These are phyloP conservation scores for Colletotrichum sp. DNA, from an alignment of 2,329 filamentous ascomycete genomes.

Conservation along the genomic window DNA sequence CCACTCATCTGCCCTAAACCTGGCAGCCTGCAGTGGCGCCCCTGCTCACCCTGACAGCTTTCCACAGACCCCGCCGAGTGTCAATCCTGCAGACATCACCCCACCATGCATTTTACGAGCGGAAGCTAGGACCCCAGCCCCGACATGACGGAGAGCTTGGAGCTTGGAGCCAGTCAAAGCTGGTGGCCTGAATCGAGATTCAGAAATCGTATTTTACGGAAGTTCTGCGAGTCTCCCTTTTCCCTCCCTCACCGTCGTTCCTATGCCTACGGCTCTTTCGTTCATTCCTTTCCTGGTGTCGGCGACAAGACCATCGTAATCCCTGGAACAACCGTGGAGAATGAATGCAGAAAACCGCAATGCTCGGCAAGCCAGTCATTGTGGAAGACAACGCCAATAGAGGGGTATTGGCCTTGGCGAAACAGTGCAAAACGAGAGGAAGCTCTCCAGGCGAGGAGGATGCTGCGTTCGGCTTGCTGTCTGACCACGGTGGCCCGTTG, in stretches of 20 bases:
- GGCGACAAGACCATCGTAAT: neutral
- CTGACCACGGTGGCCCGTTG: neutral
- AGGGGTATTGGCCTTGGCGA: neutral
- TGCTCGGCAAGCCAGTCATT: neutral
- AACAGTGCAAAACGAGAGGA: neutral
- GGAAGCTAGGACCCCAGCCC: slow-evolving; percentile 16
- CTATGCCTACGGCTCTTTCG: neutral
- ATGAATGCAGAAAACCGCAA: neutral
- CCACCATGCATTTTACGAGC: neutral
- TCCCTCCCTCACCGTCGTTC: neutral
- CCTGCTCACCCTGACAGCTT: neutral
- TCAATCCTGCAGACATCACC: slow-evolving; percentile 22
- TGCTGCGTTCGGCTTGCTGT: neutral
- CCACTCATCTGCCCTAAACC: neutral
- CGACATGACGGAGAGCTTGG: neutral
- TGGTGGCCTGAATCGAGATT: neutral
- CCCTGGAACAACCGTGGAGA: neutral
- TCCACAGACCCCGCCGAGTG: slow-evolving; percentile 4
- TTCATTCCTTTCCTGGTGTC: neutral
- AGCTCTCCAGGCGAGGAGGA: neutral
- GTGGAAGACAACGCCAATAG: neutral
- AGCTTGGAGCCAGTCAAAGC: neutral
- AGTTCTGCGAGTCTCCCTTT: neutral
- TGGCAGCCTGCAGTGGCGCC: neutral
- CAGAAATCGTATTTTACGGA: neutral